Evolutionary conservation across 2,329 filamentous ascomycete species (phyloP), one percentile per base, ranked within the genome.

Genomic region (Helotiales sp.): DNA sequence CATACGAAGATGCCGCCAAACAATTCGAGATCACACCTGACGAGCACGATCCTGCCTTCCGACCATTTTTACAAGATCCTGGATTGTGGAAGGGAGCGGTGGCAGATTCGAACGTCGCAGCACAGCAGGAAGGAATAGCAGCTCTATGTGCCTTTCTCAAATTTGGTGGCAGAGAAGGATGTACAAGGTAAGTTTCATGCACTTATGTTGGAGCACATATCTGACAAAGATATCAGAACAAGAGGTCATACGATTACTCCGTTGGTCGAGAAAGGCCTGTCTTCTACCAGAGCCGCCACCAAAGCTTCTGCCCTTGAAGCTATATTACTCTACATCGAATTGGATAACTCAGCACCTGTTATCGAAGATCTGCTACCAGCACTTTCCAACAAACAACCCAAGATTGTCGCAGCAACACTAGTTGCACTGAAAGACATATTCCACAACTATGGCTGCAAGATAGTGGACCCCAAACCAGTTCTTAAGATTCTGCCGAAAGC

Each of bases 391-490:
- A 98, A 97, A 76, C 89, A 92, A 63, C 93, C 93, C 3, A 98
- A 98, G 74, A 85, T 96, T 65, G 85, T 96, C 60, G 86, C 86
- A 1, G 87, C 86, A 5, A 87, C 89, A 0, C 78, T 96, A 17
- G 81, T 86, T 29, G 90, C 91, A 1, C 77, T 99, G 42, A 91
- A 89, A 0, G 82, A 87, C 48, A 91, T 98, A 58, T 95, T 90
- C 71, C 92, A 97, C 74, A 95, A 91, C 70, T 99, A 93, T 72
- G 95, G 96, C 57, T 96, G 92, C 78, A 96, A 96, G 75, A 86
- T 91, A 17, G 88, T 95, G 50, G 95, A 99, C 70, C 91, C 96
- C 3, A 97, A 99, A 72, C 88, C 91, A 1, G 86, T 96, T 19
- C 82, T 98, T 59, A 98, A 98, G 72, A 77, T 84, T 10, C 79